phyloP scores from a whole-genome alignment of 768 basidiomycete genomes.

The Trametes cubensis region DNA sequence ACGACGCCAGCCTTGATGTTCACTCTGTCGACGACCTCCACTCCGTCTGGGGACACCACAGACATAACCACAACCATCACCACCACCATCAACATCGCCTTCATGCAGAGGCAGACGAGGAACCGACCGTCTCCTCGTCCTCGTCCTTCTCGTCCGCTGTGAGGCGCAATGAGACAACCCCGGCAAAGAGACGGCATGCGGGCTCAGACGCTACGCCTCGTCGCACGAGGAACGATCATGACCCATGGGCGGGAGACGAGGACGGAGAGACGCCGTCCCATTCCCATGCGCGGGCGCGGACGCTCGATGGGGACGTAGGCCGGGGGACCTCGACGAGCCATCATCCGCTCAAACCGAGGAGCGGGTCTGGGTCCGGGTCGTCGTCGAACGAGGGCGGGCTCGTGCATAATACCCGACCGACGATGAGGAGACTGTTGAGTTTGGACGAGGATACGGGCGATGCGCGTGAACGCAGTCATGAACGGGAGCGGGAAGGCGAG shows the following conservation, averaged over 20 bases:
- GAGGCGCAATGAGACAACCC: constrained; percentile 25
- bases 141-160: constrained; percentile 32
- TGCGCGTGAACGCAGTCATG: not conserved
- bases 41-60: constrained; percentile 6
- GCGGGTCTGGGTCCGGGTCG: constrained; percentile 8
- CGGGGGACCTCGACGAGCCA: constrained; percentile 20
- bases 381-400: constrained; percentile 16
- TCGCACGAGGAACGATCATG: constrained; percentile 29
- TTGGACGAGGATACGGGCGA: constrained; percentile 4
- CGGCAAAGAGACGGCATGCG: constrained; percentile 31
- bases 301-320: constrained; percentile 25
- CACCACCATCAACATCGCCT: constrained; percentile 9
- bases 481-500: not conserved
- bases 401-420: constrained; percentile 25
- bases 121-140: constrained; percentile 1
- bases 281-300: constrained; percentile 30
- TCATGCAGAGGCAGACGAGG: constrained; percentile 9
- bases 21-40: not conserved
- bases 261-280: not conserved
- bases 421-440: constrained; percentile 30
- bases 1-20: not conserved
- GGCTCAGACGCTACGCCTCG: constrained; percentile 32
- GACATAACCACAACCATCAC: not conserved
- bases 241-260: constrained; percentile 15
- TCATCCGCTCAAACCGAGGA: constrained; percentile 24